A percentile compares a stretch with the other conserved stretches of the same genome.
These are phyloP conservation scores for Prinsepia uniflora DNA, from an alignment of 306 rosid species.

Conservation along the genomic window DNA sequence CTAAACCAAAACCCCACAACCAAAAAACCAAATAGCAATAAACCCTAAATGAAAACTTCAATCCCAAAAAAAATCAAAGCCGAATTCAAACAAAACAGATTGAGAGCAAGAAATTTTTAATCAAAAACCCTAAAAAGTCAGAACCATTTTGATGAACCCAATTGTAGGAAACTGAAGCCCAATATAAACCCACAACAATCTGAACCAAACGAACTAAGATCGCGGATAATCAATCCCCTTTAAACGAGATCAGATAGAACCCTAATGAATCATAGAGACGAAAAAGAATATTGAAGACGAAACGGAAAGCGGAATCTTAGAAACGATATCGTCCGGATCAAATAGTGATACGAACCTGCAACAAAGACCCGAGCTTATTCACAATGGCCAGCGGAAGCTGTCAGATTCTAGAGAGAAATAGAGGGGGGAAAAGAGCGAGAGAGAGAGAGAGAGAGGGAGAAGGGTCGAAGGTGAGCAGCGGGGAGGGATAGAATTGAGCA, in stretches of 20 bases:
- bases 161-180: slow-evolving; percentile 25
- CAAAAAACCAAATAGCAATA: slow-evolving; percentile 18
- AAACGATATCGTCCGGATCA: slow-evolving; percentile 47
- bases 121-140: slow-evolving; percentile 32
- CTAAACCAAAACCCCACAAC: slow-evolving; percentile 39
- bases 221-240: slow-evolving; percentile 32
- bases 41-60: slow-evolving; percentile 37
- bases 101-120: slow-evolving; percentile 22
- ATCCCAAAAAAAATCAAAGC: not conserved
- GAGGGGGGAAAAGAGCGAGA: slow-evolving; percentile 41
- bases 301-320: slow-evolving; percentile 10
- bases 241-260: slow-evolving; percentile 45
- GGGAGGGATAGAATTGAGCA: slow-evolving; percentile 34
- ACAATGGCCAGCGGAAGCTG: slow-evolving; percentile 50
- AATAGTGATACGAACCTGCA: slow-evolving; percentile 61
- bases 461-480: slow-evolving; percentile 55
- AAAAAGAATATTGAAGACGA: not conserved
- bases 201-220: slow-evolving; percentile 30
- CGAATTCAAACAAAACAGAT: slow-evolving; percentile 25
- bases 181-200: slow-evolving; percentile 25
- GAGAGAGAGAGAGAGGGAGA: slow-evolving; percentile 15
- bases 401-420: slow-evolving; percentile 60
- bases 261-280: slow-evolving; percentile 26
- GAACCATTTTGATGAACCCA: slow-evolving; percentile 27
- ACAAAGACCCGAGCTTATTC: slow-evolving; percentile 42